A percentile compares a stretch with the other conserved stretches of the same genome.
These are phyloP conservation scores for Lodderomyces parapsilosis DNA, from an alignment of 1,139 yeast species.

Conservation along the genomic window DNA sequence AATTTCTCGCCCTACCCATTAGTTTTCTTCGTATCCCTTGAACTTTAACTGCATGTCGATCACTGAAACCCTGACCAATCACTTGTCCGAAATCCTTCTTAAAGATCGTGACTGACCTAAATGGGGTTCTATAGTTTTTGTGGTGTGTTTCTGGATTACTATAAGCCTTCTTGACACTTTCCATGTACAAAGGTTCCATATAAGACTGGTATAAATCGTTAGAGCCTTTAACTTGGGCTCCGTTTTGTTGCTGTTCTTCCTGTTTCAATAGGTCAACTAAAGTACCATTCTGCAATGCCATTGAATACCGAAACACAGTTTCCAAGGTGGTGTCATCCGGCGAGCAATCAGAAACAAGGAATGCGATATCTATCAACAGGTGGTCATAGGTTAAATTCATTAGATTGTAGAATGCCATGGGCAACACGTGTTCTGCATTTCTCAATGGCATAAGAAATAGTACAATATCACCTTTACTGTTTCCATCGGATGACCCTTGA, in stretches of 20 bases:
- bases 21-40: constrained; percentile 85
- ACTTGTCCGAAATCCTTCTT: constrained; percentile 83
- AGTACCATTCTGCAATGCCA: constrained; percentile 70
- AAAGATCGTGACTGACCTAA: constrained; percentile 72
- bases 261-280: constrained; percentile 48
- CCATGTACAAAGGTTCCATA: constrained; percentile 67
- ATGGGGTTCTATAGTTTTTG: constrained; percentile 63
- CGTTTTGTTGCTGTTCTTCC: constrained; percentile 34
- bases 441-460: constrained; percentile 75
- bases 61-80: constrained; percentile 86
- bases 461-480: constrained; percentile 60
- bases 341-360: constrained; percentile 81
- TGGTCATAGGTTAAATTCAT: constrained; percentile 88
- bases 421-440: constrained; percentile 77
- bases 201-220: constrained; percentile 63
- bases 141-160: constrained; percentile 58
- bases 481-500: constrained; percentile 55
- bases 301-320: constrained; percentile 61
- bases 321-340: constrained; percentile 73
- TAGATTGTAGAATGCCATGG: constrained; percentile 79
- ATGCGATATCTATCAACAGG: constrained; percentile 75
- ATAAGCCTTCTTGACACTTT: constrained; percentile 56
- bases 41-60: constrained; percentile 84
- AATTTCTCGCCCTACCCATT: constrained; percentile 90
- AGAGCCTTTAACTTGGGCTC: constrained; percentile 44